Evolutionary conservation across 2,329 filamentous ascomycete species (phyloP).

Genomic region (Lecanicillium sp.): DNA sequence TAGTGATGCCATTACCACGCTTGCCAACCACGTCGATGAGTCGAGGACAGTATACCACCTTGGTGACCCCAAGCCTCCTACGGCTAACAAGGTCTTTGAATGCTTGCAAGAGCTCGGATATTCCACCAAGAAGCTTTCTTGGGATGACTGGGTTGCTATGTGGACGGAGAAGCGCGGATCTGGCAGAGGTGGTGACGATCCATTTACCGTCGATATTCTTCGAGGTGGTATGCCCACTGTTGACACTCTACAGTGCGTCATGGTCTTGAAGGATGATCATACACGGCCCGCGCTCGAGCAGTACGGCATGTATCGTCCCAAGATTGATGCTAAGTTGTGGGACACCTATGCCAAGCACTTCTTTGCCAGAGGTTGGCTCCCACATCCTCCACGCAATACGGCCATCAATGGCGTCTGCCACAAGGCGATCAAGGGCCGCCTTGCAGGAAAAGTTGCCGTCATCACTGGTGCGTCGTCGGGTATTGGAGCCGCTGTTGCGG

Average conservation of each 20-base stretch:
- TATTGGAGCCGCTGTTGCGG: slow-evolving; percentile 67
- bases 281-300: slow-evolving; percentile 51
- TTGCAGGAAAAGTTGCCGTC: slow-evolving; percentile 63
- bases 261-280: slow-evolving; percentile 62
- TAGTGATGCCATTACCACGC: slow-evolving; percentile 62
- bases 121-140: slow-evolving; percentile 54
- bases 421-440: slow-evolving; percentile 37
- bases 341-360: slow-evolving; percentile 75
- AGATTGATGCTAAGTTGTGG: slow-evolving; percentile 61
- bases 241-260: slow-evolving; percentile 61
- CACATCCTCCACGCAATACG: slow-evolving; percentile 47
- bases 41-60: slow-evolving; percentile 64
- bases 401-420: slow-evolving; percentile 17
- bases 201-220: slow-evolving; percentile 71
- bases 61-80: slow-evolving; percentile 62
- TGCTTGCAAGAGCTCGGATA: slow-evolving; percentile 61
- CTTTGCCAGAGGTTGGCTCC: slow-evolving; percentile 71
- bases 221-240: slow-evolving; percentile 72
- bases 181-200: slow-evolving; percentile 57
- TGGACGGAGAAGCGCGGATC: slow-evolving; percentile 65
- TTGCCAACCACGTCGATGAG: slow-evolving; percentile 54
- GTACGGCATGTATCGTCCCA: slow-evolving; percentile 52
- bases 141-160: slow-evolving; percentile 65
- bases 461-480: slow-evolving; percentile 75
- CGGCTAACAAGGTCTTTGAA: slow-evolving; percentile 57